phyloP scores from a whole-genome alignment of 2,329 filamentous ascomycete genomes.

The Diaporthe sp. region DNA sequence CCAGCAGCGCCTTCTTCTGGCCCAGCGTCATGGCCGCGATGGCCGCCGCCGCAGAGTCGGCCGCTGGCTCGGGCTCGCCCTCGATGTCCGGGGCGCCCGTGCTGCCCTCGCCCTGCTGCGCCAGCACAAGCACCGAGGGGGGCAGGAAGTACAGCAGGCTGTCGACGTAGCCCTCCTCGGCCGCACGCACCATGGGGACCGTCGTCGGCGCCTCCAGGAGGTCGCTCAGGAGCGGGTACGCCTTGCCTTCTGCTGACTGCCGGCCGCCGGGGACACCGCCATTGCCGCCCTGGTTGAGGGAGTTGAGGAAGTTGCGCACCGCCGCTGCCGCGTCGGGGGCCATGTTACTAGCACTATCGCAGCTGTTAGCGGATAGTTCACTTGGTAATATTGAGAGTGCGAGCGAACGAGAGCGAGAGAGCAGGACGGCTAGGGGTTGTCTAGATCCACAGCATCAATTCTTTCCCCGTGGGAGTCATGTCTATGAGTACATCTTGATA shows the following conservation, averaged over 20 bases:
- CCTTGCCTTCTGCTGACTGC: slow-evolving; percentile 62
- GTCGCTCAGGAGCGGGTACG: slow-evolving; percentile 87
- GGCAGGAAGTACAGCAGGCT: slow-evolving; percentile 82
- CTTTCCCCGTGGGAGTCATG: slow-evolving; percentile 30
- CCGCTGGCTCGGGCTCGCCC: slow-evolving; percentile 74
- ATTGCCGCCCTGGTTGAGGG: slow-evolving; percentile 70
- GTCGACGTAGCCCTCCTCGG: slow-evolving; percentile 75
- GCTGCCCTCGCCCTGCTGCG: slow-evolving; percentile 70
- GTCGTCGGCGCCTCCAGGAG: slow-evolving; percentile 83
- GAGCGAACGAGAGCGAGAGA: slow-evolving; percentile 42
- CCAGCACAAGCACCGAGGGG: slow-evolving; percentile 79
- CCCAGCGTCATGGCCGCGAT: slow-evolving; percentile 77
- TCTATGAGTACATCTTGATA: slow-evolving; percentile 35
- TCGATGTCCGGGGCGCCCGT: slow-evolving; percentile 58
- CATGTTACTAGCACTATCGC: slow-evolving; percentile 67
- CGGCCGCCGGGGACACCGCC: slow-evolving; percentile 49
- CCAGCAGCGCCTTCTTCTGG: slow-evolving; percentile 84
- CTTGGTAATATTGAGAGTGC: not conserved
- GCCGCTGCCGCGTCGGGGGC: slow-evolving; percentile 77
- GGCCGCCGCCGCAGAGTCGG: slow-evolving; percentile 76
- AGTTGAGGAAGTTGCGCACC: slow-evolving; percentile 90
- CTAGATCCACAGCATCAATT: slow-evolving; percentile 33
- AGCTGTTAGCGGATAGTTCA: slow-evolving; percentile 35
- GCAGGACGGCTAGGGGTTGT: not conserved
- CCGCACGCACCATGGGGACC: slow-evolving; percentile 76